Base-by-base conservation (phyloP, 148 eudicot species). In the Hydrangea macrophylla region DNA sequence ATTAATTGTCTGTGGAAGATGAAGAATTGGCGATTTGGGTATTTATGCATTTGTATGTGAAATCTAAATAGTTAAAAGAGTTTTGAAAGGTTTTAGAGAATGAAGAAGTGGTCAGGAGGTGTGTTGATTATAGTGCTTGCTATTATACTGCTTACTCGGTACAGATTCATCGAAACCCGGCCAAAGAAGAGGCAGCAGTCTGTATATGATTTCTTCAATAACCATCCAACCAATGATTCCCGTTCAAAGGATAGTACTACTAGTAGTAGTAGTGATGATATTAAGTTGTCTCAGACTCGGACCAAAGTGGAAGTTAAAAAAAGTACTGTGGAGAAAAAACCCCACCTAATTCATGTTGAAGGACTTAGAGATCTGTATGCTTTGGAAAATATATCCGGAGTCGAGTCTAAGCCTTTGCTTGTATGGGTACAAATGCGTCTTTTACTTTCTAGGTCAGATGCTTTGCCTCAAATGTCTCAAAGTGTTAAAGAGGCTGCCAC, bases 31-130 rank as follows among this genome's bases (percentile, higher is more conserved):
- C 12, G 8, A 13, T 23, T 33, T 20, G 42, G 39, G 25, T 32
- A 15, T 2, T 7, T 55, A 33, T 35, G 24, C 5, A 0, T 8
- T 9, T 55, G 44, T 33, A 50, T 55, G 35, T 17, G 23, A 25
- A 30, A 20, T 44, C 8, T 26, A 20, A 54, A 54, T n/a, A 30
- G 60, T 48, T 48, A 10, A 54, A 11, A 33, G 25, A 60, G 28
- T 22, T 60, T 59, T 7, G 37, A 5, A 23, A 28, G 61, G 42
- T 62, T 54, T 28, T 51, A 51, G 62, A 75, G 75, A 53, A 75
- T 81, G 88, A 84, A 76, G 79, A 84, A 79, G 71, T 74, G 81
- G 85, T 68, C 80, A 0, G 88, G 83, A 24, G 79, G 81, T 18
- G 68, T 81, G 63, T 40, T 81, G 18, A 67, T 81, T 28, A 11